These are phyloP conservation scores for Lactarius deliciosus DNA, from an alignment of 768 basidiomycete species.

Conservation along the genomic window DNA sequence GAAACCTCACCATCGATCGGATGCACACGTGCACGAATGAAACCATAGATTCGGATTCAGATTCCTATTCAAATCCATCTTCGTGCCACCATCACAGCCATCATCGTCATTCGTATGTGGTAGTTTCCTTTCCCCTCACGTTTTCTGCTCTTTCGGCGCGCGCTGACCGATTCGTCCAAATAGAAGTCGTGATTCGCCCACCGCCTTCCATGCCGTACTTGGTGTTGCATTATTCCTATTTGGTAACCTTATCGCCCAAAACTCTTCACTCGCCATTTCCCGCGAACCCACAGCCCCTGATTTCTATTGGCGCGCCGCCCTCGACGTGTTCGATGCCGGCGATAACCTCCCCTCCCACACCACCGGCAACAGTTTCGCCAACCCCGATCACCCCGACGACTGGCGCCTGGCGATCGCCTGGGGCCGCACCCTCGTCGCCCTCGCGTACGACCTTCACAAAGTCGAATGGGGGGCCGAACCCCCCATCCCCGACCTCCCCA, in stretches of 20 bases:
- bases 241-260: conserved; percentile 57
- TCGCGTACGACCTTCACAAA: conserved; percentile 49
- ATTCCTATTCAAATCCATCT: background rate
- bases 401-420: conserved; percentile 69
- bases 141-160: background rate
- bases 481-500: conserved; percentile 30
- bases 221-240: conserved; percentile 65
- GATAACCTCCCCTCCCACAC: conserved; percentile 55
- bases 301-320: conserved; percentile 65
- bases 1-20: background rate
- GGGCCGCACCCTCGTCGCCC: conserved; percentile 62
- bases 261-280: conserved; percentile 48
- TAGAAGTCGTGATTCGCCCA: conserved; percentile 47
- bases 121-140: background rate
- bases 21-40: background rate
- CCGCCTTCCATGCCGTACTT: conserved; percentile 64
- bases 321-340: conserved; percentile 70
- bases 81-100: background rate
- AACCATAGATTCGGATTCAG: background rate
- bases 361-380: conserved; percentile 7
- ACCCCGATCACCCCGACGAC: conserved; percentile 44
- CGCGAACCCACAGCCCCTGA: conserved; percentile 54
- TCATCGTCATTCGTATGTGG: conserved; percentile 4
- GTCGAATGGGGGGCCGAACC: conserved; percentile 17
- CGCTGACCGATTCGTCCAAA: background rate